These are phyloP conservation scores for Huiozyma naganishii DNA, from an alignment of 805 yeast species.

Conservation along the genomic window DNA sequence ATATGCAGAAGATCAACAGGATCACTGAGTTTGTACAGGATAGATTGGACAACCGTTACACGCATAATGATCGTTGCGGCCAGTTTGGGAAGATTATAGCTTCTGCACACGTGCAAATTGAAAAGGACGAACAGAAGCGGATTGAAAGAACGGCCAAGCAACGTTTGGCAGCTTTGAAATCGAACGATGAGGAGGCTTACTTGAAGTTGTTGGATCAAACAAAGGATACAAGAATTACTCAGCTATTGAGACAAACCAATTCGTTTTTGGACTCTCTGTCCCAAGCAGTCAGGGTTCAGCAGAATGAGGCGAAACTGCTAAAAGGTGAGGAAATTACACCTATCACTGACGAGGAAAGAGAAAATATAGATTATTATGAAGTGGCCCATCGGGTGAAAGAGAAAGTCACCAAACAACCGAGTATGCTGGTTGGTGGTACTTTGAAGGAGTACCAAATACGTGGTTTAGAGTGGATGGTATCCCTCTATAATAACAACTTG, in stretches of 20 bases:
- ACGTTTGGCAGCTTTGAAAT: slow-evolving; percentile 76
- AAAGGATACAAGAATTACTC: slow-evolving; percentile 79
- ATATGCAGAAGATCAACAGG: slow-evolving; percentile 36
- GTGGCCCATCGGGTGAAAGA: slow-evolving; percentile 73
- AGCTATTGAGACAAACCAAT: slow-evolving; percentile 70
- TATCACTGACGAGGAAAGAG: slow-evolving; percentile 42
- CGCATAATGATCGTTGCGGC: slow-evolving; percentile 19
- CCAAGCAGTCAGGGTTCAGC: slow-evolving; percentile 70
- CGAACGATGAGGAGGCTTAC: slow-evolving; percentile 83
- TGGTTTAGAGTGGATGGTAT: slow-evolving; percentile 99
- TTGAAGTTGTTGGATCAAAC: slow-evolving; percentile 75
- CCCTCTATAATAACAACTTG: slow-evolving; percentile 83
- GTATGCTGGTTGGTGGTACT: slow-evolving; percentile 63
- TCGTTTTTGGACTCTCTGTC: slow-evolving; percentile 67
- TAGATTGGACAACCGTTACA: slow-evolving; percentile 17
- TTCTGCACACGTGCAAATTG: slow-evolving; percentile 31
- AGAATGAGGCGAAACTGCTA: slow-evolving; percentile 32
- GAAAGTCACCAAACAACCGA: slow-evolving; percentile 54
- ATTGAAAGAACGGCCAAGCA: slow-evolving; percentile 76
- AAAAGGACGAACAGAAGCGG: slow-evolving; percentile 66
- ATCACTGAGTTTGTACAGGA: slow-evolving; percentile 27
- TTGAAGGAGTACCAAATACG: slow-evolving; percentile 77
- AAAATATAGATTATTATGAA: slow-evolving; percentile 67
- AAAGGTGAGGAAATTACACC: slow-evolving; percentile 28
- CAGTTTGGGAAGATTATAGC: slow-evolving; percentile 23